Percentiles rank a stretch among this genome's conserved stretches.
These are phyloP conservation scores for Aspergillus bombycis DNA, from an alignment of 2,329 filamentous ascomycete genomes.

Conservation along the genomic window DNA sequence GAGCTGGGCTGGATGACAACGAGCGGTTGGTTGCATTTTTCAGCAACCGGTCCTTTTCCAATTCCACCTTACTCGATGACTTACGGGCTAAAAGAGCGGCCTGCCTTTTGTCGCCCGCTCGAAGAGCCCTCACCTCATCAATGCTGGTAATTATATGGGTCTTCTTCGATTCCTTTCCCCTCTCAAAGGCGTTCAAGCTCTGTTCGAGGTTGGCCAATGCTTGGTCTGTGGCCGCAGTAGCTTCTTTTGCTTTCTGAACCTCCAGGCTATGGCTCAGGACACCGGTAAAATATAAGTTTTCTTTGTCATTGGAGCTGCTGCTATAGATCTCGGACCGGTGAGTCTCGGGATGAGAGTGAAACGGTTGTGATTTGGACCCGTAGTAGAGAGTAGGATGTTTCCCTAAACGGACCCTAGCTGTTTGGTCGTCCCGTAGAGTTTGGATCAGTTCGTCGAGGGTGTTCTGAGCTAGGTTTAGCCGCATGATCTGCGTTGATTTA, in stretches of 20 bases:
- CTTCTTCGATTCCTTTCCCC: conserved; percentile 65
- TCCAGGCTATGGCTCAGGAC: conserved; percentile 61
- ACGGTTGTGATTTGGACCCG: conserved; percentile 58
- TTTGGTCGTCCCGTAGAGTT: conserved; percentile 45
- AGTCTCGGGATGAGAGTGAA: conserved; percentile 57
- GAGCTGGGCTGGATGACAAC: conserved; percentile 45
- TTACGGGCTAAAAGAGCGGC: conserved; percentile 33
- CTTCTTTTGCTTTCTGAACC: conserved; percentile 58
- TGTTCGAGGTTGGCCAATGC: conserved; percentile 63
- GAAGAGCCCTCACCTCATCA: conserved; percentile 41
- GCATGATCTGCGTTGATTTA: conserved; percentile 49
- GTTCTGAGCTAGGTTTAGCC: conserved; percentile 48
- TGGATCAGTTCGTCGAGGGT: conserved; percentile 52
- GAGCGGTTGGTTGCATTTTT: conserved; percentile 42
- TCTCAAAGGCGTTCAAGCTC: conserved; percentile 61
- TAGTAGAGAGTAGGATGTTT: conserved; percentile 60
- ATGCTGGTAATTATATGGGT: conserved; percentile 43
- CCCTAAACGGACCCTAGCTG: conserved; percentile 50
- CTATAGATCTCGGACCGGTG: conserved; percentile 63
- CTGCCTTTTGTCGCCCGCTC: conserved; percentile 37
- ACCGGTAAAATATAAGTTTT: conserved; percentile 59
- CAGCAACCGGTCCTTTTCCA: conserved; percentile 47
- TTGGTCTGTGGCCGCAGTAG: conserved; percentile 60
- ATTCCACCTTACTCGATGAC: conserved; percentile 41
- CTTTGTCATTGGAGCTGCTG: conserved; percentile 43